Conservation (phyloP, 148 eudicot species). For the Silene uniflora region DNA sequence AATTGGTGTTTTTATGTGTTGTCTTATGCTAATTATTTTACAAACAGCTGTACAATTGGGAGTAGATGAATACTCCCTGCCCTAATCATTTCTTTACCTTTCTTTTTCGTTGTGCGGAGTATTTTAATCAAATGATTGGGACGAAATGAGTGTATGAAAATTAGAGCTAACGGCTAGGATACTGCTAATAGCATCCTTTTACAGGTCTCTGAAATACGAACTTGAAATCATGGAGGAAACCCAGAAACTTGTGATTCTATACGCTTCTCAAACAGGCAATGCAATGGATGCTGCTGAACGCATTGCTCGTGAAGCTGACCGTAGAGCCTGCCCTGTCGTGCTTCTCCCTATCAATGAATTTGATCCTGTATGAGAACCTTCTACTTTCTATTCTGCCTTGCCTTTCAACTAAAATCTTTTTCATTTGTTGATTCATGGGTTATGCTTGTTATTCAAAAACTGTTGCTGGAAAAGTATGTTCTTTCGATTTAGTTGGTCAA, state of each 20-base stretch:
- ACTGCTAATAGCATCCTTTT: too few species aligned
- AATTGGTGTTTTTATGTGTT: too few species aligned
- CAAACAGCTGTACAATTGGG: too few species aligned
- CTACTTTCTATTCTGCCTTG: background rate
- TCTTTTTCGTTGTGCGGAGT: too few species aligned
- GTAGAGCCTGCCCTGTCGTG: constrained; percentile 57
- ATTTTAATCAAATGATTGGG: too few species aligned
- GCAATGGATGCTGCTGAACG: constrained; percentile 86
- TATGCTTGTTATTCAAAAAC: background rate
- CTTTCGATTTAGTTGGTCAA: too few species aligned
- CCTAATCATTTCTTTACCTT: too few species aligned
- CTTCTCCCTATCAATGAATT: constrained; percentile 59
- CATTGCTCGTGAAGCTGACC: constrained; percentile 77
- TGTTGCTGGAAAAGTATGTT: background rate
- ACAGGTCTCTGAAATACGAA: background rate
- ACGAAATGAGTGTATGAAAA: too few species aligned
- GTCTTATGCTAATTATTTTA: too few species aligned
- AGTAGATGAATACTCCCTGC: too few species aligned
- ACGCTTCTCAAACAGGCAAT: constrained; percentile 79
- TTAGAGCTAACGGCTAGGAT: too few species aligned
- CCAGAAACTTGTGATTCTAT: constrained; percentile 49
- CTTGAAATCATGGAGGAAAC: constrained; percentile 38
- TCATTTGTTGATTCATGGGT: background rate
- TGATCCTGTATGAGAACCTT: constrained; percentile 46
- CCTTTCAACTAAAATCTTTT: background rate